Evolutionary conservation across 2,329 filamentous ascomycete genomes (phyloP).

Genomic region (Xylariaceae sp.): DNA sequence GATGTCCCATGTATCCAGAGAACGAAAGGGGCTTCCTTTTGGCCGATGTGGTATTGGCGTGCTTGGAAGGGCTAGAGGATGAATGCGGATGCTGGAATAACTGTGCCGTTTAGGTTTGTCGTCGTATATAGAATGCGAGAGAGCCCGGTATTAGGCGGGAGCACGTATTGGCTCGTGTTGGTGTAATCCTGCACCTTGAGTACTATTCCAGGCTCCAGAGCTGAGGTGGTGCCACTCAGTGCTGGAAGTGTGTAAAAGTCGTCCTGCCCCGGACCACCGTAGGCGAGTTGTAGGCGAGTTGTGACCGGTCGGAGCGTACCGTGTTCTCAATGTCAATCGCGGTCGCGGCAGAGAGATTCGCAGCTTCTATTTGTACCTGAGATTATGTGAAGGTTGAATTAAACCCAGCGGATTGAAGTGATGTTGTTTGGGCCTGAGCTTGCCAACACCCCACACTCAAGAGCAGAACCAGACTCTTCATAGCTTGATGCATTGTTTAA

Average conservation of each 20-base stretch:
- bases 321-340: conserved; percentile 22
- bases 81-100: conserved; percentile 45
- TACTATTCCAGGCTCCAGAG: conserved; percentile 32
- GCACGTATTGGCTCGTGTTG: conserved; percentile 35
- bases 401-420: conserved; percentile 21
- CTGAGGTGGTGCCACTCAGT: conserved; percentile 14
- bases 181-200: conserved; percentile 39
- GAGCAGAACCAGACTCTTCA: too few relatives aligned
- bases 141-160: conserved; percentile 40
- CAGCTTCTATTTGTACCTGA: conserved; percentile 20
- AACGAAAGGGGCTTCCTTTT: conserved; percentile 25
- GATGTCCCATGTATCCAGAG: conserved; percentile 44
- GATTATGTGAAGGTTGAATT: conserved; percentile 30
- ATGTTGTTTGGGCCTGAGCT: conserved; percentile 1
- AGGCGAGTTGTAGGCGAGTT: conserved; percentile 31
- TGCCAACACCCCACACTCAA: too few relatives aligned
- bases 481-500: too few relatives aligned
- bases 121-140: conserved; percentile 48
- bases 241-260: conserved; percentile 37
- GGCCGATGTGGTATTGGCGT: conserved; percentile 20
- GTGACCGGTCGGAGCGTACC: conserved; percentile 29
- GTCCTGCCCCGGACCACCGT: conserved; percentile 32
- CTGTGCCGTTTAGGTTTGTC: conserved; percentile 39
- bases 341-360: conserved; percentile 17
- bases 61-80: conserved; percentile 45